A percentile compares a stretch with the other conserved stretches of the same genome.
Conservation (phyloP, 2,329 filamentous ascomycete genomes). For the Drechmeria coniospora region DNA sequence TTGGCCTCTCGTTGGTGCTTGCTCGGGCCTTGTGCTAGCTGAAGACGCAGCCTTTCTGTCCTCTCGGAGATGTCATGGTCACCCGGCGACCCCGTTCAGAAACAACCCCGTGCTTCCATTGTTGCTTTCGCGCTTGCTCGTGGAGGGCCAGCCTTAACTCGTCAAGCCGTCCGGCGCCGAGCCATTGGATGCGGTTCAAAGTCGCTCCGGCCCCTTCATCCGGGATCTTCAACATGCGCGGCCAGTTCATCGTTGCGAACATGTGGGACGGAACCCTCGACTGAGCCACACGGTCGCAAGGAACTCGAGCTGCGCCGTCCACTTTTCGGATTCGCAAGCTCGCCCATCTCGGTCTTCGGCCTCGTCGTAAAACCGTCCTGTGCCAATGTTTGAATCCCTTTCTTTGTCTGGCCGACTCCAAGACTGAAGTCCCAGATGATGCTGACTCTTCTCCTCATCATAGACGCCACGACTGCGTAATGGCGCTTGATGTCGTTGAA, state of each 20-base stretch:
- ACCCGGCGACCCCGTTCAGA: not conserved
- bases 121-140: not conserved
- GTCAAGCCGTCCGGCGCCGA: slow-evolving; percentile 1
- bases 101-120: not conserved
- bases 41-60: slow-evolving; percentile 6
- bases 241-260: not conserved
- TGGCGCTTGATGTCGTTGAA: too few species aligned
- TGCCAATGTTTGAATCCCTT: too few species aligned
- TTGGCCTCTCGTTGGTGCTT: slow-evolving; percentile 6
- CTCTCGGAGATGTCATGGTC: slow-evolving; percentile 5
- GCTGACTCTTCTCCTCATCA: too few species aligned
- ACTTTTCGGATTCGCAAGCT: too few species aligned
- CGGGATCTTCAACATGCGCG: too few species aligned
- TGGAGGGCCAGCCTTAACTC: not conserved
- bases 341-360: too few species aligned
- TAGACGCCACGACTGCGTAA: too few species aligned
- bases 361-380: too few species aligned
- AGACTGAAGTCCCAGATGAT: too few species aligned
- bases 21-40: slow-evolving; percentile 7
- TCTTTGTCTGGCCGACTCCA: too few species aligned
- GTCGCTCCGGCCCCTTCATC: slow-evolving; percentile 1
- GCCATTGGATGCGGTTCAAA: slow-evolving; percentile 1
- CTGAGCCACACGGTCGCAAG: too few species aligned
- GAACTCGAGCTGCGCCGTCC: too few species aligned
- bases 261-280: slow-evolving; percentile 1